Evolutionary conservation across 2,329 filamentous ascomycete genomes (phyloP).

Genomic region (Hypoxylon sp.): DNA sequence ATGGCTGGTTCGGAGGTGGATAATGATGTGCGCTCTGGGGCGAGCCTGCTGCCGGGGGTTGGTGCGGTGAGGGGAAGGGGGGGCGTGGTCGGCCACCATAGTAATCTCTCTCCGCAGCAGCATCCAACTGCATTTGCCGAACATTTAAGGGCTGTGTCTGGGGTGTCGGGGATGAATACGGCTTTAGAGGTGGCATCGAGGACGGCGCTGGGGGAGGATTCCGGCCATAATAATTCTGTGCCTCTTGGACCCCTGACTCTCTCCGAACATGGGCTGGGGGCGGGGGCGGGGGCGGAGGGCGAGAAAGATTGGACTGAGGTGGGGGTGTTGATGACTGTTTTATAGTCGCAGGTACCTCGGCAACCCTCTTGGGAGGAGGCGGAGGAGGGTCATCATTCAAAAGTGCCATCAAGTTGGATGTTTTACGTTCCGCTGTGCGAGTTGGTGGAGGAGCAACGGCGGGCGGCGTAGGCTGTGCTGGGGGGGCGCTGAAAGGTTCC

Average conservation of each 20-base stretch:
- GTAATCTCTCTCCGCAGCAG: constrained; percentile 61
- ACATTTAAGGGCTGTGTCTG: constrained; percentile 63
- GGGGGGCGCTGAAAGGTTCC: constrained; percentile 55
- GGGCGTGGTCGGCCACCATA: constrained; percentile 58
- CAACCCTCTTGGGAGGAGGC: constrained; percentile 64
- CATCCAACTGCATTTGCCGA: constrained; percentile 62
- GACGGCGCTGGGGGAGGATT: constrained; percentile 58
- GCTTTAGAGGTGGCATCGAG: constrained; percentile 70
- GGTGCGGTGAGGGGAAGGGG: constrained; percentile 54
- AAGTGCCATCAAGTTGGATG: constrained; percentile 73
- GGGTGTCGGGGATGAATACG: constrained; percentile 66
- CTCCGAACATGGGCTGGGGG: constrained; percentile 63
- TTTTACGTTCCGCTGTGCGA: constrained; percentile 68
- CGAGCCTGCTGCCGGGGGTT: constrained; percentile 60
- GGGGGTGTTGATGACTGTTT: constrained; percentile 67
- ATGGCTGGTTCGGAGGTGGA: constrained; percentile 58
- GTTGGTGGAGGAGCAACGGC: constrained; percentile 59
- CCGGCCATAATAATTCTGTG: constrained; percentile 64
- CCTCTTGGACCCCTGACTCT: constrained; percentile 59
- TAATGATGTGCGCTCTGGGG: constrained; percentile 65
- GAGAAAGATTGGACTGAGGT: constrained; percentile 61
- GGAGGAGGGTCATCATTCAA: constrained; percentile 72
- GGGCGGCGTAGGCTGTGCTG: constrained; percentile 57
- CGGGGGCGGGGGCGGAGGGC: constrained; percentile 59
- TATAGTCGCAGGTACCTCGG: constrained; percentile 61